Evolutionary conservation across 2,329 filamentous ascomycete species (phyloP).

Genomic region (Teratosphaeria gauchensis): DNA sequence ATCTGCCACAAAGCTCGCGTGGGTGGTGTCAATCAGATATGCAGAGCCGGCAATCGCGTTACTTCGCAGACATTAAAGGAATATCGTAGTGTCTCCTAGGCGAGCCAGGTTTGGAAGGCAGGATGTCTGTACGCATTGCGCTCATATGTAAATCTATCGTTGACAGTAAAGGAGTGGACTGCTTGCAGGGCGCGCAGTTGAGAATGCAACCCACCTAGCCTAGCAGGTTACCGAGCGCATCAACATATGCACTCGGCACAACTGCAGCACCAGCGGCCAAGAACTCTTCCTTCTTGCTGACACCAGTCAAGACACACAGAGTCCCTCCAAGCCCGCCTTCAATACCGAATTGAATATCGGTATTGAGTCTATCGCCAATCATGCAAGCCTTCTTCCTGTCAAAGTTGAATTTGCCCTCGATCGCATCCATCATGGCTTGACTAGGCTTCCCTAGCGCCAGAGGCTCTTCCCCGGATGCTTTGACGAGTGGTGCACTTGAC

Average conservation of each 20-base stretch:
- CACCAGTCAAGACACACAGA: conserved; percentile 80
- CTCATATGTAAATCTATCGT: background rate
- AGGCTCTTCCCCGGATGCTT: conserved; percentile 54
- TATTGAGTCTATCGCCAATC: conserved; percentile 89
- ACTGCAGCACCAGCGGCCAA: conserved; percentile 57
- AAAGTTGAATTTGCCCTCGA: conserved; percentile 90
- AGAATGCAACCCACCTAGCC: conserved; percentile 10
- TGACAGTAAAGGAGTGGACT: background rate
- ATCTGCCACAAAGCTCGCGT: too few species aligned
- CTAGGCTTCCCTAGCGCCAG: conserved; percentile 84
- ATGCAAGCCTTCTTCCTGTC: conserved; percentile 81
- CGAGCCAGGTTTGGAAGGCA: background rate
- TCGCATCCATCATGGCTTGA: conserved; percentile 98
- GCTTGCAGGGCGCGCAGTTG: background rate
- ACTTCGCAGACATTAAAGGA: too few species aligned
- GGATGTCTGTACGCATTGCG: background rate
- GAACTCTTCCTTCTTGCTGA: conserved; percentile 76
- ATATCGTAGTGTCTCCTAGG: background rate
- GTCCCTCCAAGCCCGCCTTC: conserved; percentile 87
- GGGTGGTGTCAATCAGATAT: too few species aligned
- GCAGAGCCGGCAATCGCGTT: too few species aligned
- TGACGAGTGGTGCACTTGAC: conserved; percentile 65
- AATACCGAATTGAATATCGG: conserved; percentile 91
- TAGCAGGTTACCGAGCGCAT: conserved; percentile 69
- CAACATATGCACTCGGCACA: conserved; percentile 73